These are phyloP conservation scores for Rhinocladiella mackenziei DNA, from an alignment of 2,329 filamentous ascomycete genomes.

Conservation along the genomic window DNA sequence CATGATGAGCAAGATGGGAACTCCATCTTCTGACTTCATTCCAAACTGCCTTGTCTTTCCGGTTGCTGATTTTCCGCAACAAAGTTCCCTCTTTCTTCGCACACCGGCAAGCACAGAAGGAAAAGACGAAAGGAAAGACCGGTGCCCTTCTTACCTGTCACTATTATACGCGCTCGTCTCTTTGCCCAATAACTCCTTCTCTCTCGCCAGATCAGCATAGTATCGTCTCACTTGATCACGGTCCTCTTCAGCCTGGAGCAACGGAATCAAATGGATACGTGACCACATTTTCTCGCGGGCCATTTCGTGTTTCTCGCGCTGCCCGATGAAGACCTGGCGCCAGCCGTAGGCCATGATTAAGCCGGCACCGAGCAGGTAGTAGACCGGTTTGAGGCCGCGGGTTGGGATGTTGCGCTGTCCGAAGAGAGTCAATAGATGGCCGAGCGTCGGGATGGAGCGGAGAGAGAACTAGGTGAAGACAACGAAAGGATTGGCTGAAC, in stretches of 20 bases:
- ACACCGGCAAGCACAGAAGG: too few relatives aligned
- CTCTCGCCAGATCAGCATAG: conserved; percentile 79
- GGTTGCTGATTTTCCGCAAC: too few relatives aligned
- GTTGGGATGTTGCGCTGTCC: conserved; percentile 82
- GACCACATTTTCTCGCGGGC: conserved; percentile 98
- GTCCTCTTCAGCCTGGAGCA: conserved; percentile 95
- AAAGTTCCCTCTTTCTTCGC: too few relatives aligned
- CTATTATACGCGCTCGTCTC: conserved; percentile 82
- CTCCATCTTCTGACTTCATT: too few relatives aligned
- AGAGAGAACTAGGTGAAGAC: conserved; percentile 2
- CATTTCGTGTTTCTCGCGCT: conserved; percentile 88
- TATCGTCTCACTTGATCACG: conserved; percentile 86
- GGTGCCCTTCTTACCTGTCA: conserved; percentile 79
- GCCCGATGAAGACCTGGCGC: conserved; percentile 76
- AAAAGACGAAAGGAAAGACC: too few relatives aligned
- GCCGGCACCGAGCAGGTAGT: conserved; percentile 72
- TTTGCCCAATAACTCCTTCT: conserved; percentile 83
- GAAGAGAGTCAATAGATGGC: too few relatives aligned
- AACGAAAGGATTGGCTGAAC: conserved; percentile 32
- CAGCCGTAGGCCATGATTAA: conserved; percentile 84
- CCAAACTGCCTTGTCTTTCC: too few relatives aligned
- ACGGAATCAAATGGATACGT: conserved; percentile 86
- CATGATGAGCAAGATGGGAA: too few relatives aligned
- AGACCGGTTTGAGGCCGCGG: conserved; percentile 79
- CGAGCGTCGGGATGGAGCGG: too few relatives aligned